Evolutionary conservation across 805 yeast species (phyloP).

Genomic region (Myxozyma geophila): DNA sequence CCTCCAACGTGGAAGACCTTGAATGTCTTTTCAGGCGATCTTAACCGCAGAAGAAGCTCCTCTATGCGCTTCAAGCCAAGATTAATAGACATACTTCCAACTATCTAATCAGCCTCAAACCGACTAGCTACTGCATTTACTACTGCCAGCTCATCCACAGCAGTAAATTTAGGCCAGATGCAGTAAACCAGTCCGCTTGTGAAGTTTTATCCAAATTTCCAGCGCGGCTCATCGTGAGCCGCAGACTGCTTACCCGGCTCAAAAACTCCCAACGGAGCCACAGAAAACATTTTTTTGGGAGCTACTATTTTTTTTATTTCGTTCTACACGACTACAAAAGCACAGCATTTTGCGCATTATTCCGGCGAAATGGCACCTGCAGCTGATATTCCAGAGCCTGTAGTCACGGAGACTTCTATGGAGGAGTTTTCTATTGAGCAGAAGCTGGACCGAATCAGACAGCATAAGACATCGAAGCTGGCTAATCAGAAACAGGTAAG

Average conservation of each 20-base stretch:
- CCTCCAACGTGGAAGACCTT: slow-evolving; percentile 91
- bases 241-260: slow-evolving; percentile 15
- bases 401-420: background rate
- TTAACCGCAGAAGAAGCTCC: slow-evolving; percentile 47
- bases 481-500: slow-evolving; percentile 76
- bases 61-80: slow-evolving; percentile 61
- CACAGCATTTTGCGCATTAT: background rate
- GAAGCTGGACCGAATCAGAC: slow-evolving; percentile 67
- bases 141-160: background rate
- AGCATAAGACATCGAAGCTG: slow-evolving; percentile 75
- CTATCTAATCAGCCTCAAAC: background rate
- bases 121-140: background rate
- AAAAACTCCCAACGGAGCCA: slow-evolving; percentile 11
- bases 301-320: background rate
- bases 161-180: background rate
- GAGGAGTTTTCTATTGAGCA: slow-evolving; percentile 53
- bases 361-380: slow-evolving; percentile 14
- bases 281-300: slow-evolving; percentile 4
- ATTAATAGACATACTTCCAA: slow-evolving; percentile 48
- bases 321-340: background rate
- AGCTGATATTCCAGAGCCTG: background rate
- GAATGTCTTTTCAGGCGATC: slow-evolving; percentile 65
- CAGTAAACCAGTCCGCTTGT: background rate
- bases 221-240: slow-evolving; percentile 8
- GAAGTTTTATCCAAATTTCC: background rate